These are phyloP conservation scores for Carex littledalei DNA, from an alignment of 176 grass and related monocot species.

Conservation along the genomic window DNA sequence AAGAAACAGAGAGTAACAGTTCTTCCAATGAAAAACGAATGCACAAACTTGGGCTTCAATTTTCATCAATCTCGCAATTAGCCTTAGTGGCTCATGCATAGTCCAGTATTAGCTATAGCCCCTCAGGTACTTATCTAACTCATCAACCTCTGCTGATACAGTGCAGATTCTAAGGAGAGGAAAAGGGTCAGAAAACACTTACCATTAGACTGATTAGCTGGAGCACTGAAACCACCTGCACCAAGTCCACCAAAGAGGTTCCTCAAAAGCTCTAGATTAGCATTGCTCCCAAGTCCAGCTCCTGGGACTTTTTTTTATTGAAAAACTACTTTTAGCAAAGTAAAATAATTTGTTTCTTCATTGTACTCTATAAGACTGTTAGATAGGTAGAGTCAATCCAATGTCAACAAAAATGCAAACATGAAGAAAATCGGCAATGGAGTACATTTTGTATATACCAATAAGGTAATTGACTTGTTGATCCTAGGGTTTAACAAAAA, in stretches of 20 bases:
- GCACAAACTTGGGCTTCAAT: neutral
- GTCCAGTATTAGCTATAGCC: neutral
- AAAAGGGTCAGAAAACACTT: constrained; percentile 12
- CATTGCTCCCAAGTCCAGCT: constrained; percentile 44
- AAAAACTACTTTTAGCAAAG: neutral
- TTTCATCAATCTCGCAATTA: neutral
- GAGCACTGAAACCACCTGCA: constrained; percentile 54
- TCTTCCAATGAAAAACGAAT: neutral
- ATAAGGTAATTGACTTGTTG: neutral
- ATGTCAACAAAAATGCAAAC: neutral
- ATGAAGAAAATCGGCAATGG: neutral
- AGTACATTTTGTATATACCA: neutral
- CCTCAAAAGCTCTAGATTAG: constrained; percentile 70
- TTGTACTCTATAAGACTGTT: neutral
- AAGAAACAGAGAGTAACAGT: neutral
- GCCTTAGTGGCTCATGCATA: neutral
- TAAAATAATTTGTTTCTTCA: neutral
- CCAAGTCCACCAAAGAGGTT: constrained; percentile 93
- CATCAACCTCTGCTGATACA: neutral
- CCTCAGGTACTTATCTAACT: neutral
- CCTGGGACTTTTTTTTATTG: constrained; percentile 7
- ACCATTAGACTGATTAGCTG: constrained; percentile 66
- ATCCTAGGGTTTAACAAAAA: neutral
- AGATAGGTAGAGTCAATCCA: neutral
- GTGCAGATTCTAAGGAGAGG: neutral